These are phyloP conservation scores for Amphirosellinia nigrospora DNA, from an alignment of 495 filamentous ascomycete genomes.

Conservation along the genomic window DNA sequence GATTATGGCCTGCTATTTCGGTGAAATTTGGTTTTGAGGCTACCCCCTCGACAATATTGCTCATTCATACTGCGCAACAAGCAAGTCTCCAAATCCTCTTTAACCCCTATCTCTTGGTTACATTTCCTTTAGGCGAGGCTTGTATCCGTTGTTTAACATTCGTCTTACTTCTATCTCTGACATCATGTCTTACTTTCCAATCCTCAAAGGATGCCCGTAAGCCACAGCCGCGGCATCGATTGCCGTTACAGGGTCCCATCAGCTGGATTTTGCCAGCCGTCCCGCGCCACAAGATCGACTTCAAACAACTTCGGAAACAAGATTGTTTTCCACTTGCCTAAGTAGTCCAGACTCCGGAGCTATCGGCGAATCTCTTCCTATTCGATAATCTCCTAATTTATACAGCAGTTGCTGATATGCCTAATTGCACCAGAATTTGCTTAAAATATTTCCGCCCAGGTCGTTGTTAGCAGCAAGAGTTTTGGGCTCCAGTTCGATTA, in stretches of 20 bases:
- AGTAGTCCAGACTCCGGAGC: neutral
- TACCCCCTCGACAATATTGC: neutral
- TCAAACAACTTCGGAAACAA: neutral
- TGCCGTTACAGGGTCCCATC: neutral
- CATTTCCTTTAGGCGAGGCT: neutral
- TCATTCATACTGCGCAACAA: neutral
- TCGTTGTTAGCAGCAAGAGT: too few relatives aligned
- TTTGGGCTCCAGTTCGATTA: too few relatives aligned
- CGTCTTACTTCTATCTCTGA: neutral
- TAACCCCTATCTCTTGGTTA: neutral
- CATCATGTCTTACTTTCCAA: neutral
- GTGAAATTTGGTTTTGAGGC: neutral
- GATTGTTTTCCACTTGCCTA: neutral
- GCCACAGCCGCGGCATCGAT: neutral
- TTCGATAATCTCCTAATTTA: neutral
- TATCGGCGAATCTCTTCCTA: neutral
- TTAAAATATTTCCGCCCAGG: too few relatives aligned
- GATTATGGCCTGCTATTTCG: neutral
- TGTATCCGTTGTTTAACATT: neutral
- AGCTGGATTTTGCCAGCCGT: neutral
- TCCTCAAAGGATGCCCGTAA: neutral
- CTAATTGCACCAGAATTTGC: too few relatives aligned
- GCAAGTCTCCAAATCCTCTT: neutral
- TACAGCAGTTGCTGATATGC: neutral
- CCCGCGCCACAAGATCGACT: slow-evolving; percentile 15